Conservation (phyloP, 192 early-diverging fungal genomes). For the Linnemannia schmuckeri region DNA sequence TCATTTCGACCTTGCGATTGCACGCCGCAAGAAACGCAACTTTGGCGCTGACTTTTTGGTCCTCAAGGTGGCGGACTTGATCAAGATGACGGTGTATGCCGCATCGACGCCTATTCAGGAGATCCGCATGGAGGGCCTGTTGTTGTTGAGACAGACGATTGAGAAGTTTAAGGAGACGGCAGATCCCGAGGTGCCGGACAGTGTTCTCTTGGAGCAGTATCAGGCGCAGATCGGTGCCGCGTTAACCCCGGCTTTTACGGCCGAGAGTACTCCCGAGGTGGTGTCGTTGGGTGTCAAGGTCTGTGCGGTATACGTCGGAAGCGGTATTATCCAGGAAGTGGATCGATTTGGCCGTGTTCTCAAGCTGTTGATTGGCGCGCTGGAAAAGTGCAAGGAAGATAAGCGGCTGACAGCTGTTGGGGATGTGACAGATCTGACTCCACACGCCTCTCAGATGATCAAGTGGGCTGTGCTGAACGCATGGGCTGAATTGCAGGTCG, state of each 20-base stretch:
- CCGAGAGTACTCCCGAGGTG: slow-evolving; percentile 82
- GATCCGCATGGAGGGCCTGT: slow-evolving; percentile 84
- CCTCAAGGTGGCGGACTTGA: slow-evolving; percentile 84
- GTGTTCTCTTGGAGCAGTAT: slow-evolving; percentile 89
- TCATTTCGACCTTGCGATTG: slow-evolving; percentile 78
- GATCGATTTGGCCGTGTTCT: slow-evolving; percentile 77
- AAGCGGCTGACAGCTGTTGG: slow-evolving; percentile 62
- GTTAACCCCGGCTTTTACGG: slow-evolving; percentile 86
- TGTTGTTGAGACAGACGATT: slow-evolving; percentile 83
- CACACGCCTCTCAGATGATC: slow-evolving; percentile 86
- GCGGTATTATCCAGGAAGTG: slow-evolving; percentile 89
- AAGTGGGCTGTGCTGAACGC: slow-evolving; percentile 80
- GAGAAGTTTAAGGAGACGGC: slow-evolving; percentile 67
- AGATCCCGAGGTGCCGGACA: slow-evolving; percentile 93
- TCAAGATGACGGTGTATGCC: slow-evolving; percentile 92
- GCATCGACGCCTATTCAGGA: slow-evolving; percentile 82
- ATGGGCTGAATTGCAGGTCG: slow-evolving; percentile 84
- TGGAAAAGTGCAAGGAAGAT: slow-evolving; percentile 79
- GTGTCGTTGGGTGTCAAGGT: slow-evolving; percentile 83
- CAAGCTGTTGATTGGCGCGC: slow-evolving; percentile 74
- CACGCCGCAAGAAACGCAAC: slow-evolving; percentile 67
- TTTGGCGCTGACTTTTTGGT: slow-evolving; percentile 79
- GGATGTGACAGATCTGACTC: slow-evolving; percentile 70
- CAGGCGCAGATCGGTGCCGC: slow-evolving; percentile 95
- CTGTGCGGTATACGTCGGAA: slow-evolving; percentile 86